Conservation (phyloP, 1,284 basidiomycete genomes). For the Fomitopsis pinicola region DNA sequence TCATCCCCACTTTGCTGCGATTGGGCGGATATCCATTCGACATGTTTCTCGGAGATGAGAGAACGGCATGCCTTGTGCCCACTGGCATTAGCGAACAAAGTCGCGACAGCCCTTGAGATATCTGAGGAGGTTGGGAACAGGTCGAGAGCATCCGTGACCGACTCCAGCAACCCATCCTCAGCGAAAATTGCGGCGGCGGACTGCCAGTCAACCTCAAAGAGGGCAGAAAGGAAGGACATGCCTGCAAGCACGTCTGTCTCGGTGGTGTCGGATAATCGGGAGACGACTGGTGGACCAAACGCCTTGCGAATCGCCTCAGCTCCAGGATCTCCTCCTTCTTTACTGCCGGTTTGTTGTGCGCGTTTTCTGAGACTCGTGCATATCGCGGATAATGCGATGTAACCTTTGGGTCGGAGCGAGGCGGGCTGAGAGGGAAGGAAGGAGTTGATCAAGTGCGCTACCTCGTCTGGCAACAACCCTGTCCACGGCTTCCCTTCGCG, state of each 20-base stretch:
- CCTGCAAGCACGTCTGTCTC: slow-evolving; percentile 48
- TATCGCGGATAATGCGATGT: slow-evolving; percentile 58
- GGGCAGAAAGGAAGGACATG: slow-evolving; percentile 60
- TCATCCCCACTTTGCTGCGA: slow-evolving; percentile 44
- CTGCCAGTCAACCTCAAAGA: slow-evolving; percentile 74
- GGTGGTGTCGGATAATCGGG: slow-evolving; percentile 48
- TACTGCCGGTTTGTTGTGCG: slow-evolving; percentile 13
- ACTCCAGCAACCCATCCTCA: slow-evolving; percentile 57
- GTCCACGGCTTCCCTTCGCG: slow-evolving; percentile 29
- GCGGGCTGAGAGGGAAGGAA: slow-evolving; percentile 45
- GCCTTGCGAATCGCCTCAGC: slow-evolving; percentile 43
- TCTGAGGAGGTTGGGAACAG: slow-evolving; percentile 42
- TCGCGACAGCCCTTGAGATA: slow-evolving; percentile 55
- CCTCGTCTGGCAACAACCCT: slow-evolving; percentile 47
- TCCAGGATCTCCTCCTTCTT: slow-evolving; percentile 35
- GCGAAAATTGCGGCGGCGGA: slow-evolving; percentile 59
- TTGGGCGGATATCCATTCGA: slow-evolving; percentile 59
- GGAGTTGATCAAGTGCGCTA: slow-evolving; percentile 47
- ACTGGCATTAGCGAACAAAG: slow-evolving; percentile 67
- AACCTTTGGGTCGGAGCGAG: slow-evolving; percentile 56
- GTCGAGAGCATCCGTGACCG: slow-evolving; percentile 62
- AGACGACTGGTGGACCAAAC: slow-evolving; percentile 44
- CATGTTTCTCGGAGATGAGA: slow-evolving; percentile 48
- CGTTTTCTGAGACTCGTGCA: slow-evolving; percentile 52
- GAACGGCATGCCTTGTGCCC: slow-evolving; percentile 70